Evolutionary conservation across 78 protist species (phyloP).

Genomic region (Dictyostelium purpureum): DNA sequence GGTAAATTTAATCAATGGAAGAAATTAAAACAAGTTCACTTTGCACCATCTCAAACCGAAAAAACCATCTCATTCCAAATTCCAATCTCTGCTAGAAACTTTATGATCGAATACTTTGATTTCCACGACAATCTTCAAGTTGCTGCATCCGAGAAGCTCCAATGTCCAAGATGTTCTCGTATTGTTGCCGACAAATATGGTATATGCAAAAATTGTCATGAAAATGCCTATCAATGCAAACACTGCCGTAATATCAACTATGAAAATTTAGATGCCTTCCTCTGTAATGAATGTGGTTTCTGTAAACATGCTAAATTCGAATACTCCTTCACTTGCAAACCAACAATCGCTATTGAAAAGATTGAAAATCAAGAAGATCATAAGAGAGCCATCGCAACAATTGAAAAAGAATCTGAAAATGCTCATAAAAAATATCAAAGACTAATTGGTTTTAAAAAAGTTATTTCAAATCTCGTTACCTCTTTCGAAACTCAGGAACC

Average conservation of each 20-base stretch:
- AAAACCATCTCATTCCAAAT: slow-evolving; percentile 51
- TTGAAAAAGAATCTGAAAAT: slow-evolving; percentile 80
- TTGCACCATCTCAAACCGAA: slow-evolving; percentile 82
- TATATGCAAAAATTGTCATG: slow-evolving; percentile 93
- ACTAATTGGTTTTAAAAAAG: slow-evolving; percentile 46
- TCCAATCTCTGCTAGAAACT: slow-evolving; percentile 84
- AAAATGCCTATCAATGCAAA: slow-evolving; percentile 96
- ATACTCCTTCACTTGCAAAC: slow-evolving; percentile 65
- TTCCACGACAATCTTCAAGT: slow-evolving; percentile 77
- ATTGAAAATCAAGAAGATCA: slow-evolving; percentile 83
- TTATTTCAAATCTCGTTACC: slow-evolving; percentile 38
- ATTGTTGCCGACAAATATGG: slow-evolving; percentile 90
- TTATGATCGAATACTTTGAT: slow-evolving; percentile 89
- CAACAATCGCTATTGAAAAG: slow-evolving; percentile 70
- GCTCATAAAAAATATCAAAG: slow-evolving; percentile 80
- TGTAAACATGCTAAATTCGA: slow-evolving; percentile 90
- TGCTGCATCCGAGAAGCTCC: slow-evolving; percentile 55
- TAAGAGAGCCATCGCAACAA: slow-evolving; percentile 25
- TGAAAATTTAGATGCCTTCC: slow-evolving; percentile 93
- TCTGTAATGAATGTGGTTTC: slow-evolving; percentile 96
- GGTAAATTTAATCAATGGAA: slow-evolving; percentile 83
- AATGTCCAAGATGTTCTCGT: slow-evolving; percentile 90
- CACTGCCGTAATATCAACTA: slow-evolving; percentile 97
- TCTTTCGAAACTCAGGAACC: slow-evolving; percentile 63
- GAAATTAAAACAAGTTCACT: slow-evolving; percentile 23